Percentiles rank a stretch among this genome's conserved stretches.
Conservation (phyloP, 2,329 filamentous ascomycete species). For the Orbilia oligospora region DNA sequence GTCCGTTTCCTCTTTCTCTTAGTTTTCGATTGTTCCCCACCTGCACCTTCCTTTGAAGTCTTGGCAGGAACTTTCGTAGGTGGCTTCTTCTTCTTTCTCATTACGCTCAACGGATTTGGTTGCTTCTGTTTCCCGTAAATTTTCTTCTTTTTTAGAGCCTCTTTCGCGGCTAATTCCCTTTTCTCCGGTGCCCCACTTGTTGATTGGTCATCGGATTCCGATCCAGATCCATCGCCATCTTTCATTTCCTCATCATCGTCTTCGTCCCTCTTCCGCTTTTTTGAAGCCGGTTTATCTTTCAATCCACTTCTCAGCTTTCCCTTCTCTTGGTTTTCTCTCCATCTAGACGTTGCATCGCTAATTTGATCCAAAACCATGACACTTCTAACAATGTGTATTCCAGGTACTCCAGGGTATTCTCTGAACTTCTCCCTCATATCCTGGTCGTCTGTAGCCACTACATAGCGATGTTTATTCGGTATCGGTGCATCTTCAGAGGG, state of each 20-base stretch:
- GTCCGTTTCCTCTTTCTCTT: constrained; percentile 59
- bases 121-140: constrained; percentile 74
- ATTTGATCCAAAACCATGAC: constrained; percentile 86
- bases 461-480: constrained; percentile 81
- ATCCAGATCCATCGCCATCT: constrained; percentile 63
- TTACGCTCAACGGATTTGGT: constrained; percentile 79
- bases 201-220: constrained; percentile 63
- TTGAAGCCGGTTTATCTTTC: constrained; percentile 68
- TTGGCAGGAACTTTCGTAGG: constrained; percentile 7
- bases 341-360: constrained; percentile 76
- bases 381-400: constrained; percentile 83
- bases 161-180: constrained; percentile 47
- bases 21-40: constrained; percentile 33
- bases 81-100: constrained; percentile 75
- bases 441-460: constrained; percentile 80
- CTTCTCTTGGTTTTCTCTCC: constrained; percentile 78
- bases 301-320: constrained; percentile 81
- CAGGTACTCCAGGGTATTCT: constrained; percentile 78
- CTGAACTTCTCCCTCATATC: constrained; percentile 77
- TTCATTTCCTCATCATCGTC: constrained; percentile 62
- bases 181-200: constrained; percentile 9
- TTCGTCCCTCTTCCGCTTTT: constrained; percentile 58
- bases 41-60: constrained; percentile 21
- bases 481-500: constrained; percentile 71
- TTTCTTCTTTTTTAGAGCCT: constrained; percentile 73